These are phyloP conservation scores for Pittosporum tobira DNA, from an alignment of 129 eudicot species.

Conservation along the genomic window DNA sequence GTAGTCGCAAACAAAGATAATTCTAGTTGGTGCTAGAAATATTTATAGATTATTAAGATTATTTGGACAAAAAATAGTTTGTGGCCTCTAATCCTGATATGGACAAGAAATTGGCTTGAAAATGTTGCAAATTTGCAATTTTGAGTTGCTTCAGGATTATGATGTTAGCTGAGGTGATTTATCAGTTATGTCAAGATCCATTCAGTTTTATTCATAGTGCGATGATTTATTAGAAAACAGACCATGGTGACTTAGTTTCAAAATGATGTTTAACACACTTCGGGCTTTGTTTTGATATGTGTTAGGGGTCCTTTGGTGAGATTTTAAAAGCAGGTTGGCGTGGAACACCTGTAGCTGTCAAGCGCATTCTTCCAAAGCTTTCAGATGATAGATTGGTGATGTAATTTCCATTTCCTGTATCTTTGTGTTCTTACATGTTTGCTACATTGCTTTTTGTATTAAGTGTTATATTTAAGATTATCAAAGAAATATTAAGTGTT, in stretches of 20 bases:
- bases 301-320: slow-evolving; percentile 97
- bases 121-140: too few relatives aligned
- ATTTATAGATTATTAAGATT: too few relatives aligned
- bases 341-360: slow-evolving; percentile 98
- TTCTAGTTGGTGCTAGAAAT: neutral
- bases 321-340: slow-evolving; percentile 92
- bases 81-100: neutral
- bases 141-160: neutral
- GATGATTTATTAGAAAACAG: too few relatives aligned
- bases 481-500: neutral
- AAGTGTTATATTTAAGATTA: slow-evolving; percentile 1
- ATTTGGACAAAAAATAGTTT: too few relatives aligned
- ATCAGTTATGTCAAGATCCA: too few relatives aligned
- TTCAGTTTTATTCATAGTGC: too few relatives aligned
- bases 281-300: neutral
- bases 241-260: too few relatives aligned
- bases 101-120: too few relatives aligned
- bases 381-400: slow-evolving; percentile 90
- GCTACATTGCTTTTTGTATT: neutral
- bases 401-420: slow-evolving; percentile 28
- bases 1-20: too few relatives aligned
- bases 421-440: neutral
- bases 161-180: slow-evolving; percentile 14
- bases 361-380: slow-evolving; percentile 94
- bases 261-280: too few relatives aligned